Conservation (phyloP, 2,329 filamentous ascomycete species). For the Lachnellula cervina region DNA sequence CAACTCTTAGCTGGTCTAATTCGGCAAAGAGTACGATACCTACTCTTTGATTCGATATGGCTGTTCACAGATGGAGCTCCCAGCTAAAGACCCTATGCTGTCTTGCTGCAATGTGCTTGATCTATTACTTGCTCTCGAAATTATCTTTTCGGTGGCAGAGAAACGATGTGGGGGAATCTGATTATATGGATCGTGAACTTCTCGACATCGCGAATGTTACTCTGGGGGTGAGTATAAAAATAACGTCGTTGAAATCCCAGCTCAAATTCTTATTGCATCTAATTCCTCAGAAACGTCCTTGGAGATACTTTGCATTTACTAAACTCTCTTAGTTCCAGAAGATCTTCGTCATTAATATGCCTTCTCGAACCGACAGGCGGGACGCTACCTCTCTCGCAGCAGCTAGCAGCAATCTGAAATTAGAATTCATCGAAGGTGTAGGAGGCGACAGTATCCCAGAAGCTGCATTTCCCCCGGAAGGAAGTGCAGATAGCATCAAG, state of each 20-base stretch:
- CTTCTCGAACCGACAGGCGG: slow-evolving; percentile 17
- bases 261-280: too few relatives aligned
- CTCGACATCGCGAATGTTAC: background rate
- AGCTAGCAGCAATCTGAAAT: slow-evolving; percentile 11
- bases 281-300: too few relatives aligned
- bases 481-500: slow-evolving; percentile 12
- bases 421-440: slow-evolving; percentile 18
- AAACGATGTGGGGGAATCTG: background rate
- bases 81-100: background rate
- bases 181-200: background rate
- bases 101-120: background rate
- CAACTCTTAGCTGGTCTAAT: too few relatives aligned
- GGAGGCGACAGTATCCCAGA: slow-evolving; percentile 12
- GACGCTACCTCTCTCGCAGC: slow-evolving; percentile 17
- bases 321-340: slow-evolving; percentile 17
- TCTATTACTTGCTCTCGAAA: background rate
- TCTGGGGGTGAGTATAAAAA: background rate
- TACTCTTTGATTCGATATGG: background rate
- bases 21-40: too few relatives aligned
- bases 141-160: background rate
- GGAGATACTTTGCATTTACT: background rate
- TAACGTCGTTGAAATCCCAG: background rate
- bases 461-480: slow-evolving; percentile 12
- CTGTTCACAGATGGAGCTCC: background rate
- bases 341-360: slow-evolving; percentile 19